Evolutionary conservation across 495 filamentous ascomycete genomes (phyloP).

Genomic region (Penicillium arizonense): DNA sequence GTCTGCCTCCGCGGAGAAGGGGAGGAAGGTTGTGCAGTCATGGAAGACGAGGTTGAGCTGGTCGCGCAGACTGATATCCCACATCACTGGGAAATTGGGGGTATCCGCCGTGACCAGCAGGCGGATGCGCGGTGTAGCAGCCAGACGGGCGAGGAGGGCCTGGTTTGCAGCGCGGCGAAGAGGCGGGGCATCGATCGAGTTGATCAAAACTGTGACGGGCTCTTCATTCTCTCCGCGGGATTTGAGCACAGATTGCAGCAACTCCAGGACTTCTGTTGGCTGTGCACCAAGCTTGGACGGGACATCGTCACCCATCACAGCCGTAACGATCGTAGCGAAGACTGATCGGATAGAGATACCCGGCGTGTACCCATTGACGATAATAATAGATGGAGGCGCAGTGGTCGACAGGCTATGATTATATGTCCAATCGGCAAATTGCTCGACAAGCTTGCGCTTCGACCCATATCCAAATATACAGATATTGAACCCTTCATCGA

Average conservation of each 20-base stretch:
- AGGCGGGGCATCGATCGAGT: constrained; percentile 78
- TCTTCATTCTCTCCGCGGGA: constrained; percentile 33
- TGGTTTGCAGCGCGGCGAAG: constrained; percentile 72
- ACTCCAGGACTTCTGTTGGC: constrained; percentile 63
- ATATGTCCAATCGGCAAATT: constrained; percentile 75
- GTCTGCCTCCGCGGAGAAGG: constrained; percentile 68
- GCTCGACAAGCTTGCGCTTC: constrained; percentile 71
- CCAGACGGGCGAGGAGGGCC: constrained; percentile 70
- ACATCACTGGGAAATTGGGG: constrained; percentile 81
- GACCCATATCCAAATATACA: constrained; percentile 92
- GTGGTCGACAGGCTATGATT: constrained; percentile 30
- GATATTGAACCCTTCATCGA: constrained; percentile 83
- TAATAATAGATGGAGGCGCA: constrained; percentile 61
- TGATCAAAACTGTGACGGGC: constrained; percentile 69
- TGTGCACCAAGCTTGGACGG: constrained; percentile 58
- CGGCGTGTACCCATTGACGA: constrained; percentile 85
- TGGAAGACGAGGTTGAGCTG: constrained; percentile 87
- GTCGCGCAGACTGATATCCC: constrained; percentile 78
- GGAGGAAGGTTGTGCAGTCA: constrained; percentile 85
- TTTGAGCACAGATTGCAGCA: constrained; percentile 58
- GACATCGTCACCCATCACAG: constrained; percentile 56
- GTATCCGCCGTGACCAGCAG: constrained; percentile 83
- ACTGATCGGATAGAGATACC: constrained; percentile 76
- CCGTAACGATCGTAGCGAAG: constrained; percentile 67
- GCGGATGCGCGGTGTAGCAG: constrained; percentile 68